Conservation (phyloP, 345 rosid species). For the Crucihimalaya himalaica region DNA sequence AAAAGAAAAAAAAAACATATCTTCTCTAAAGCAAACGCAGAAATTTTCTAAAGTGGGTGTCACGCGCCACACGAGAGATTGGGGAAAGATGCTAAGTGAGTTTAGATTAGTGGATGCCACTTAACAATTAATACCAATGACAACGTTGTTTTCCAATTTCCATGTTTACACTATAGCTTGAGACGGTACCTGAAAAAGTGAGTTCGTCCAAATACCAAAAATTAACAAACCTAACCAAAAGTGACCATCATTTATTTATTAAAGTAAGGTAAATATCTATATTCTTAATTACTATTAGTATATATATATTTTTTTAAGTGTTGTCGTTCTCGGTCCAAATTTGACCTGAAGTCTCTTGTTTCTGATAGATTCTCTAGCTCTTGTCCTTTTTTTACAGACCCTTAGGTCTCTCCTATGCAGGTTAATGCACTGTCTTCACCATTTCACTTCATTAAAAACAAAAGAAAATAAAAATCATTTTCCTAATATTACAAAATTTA, state of each 20-base stretch:
- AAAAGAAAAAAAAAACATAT: no score
- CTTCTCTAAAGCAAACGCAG: background rate
- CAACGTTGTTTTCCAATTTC: conserved; percentile 30
- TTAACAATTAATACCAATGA: background rate
- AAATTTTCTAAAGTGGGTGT: background rate
- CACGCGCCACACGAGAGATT: conserved; percentile 9
- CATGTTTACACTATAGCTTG: conserved; percentile 13
- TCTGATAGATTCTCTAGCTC: conserved; percentile 22
- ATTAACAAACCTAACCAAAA: background rate
- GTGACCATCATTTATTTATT: background rate
- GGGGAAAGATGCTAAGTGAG: background rate
- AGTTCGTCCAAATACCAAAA: background rate
- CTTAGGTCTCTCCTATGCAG: conserved; percentile 12
- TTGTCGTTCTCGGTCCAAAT: background rate
- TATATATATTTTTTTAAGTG: background rate
- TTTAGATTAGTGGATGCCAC: conserved; percentile 22
- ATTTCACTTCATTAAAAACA: background rate
- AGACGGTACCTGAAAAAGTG: conserved; percentile 20
- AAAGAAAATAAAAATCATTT: no score
- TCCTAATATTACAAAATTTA: background rate
- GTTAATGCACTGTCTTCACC: conserved; percentile 21
- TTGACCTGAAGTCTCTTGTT: conserved; percentile 28
- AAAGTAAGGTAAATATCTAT: background rate
- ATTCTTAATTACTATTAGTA: background rate
- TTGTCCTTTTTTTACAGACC: conserved; percentile 23